Conservation (phyloP, 495 filamentous ascomycete genomes). For the Neurospora terricola region DNA sequence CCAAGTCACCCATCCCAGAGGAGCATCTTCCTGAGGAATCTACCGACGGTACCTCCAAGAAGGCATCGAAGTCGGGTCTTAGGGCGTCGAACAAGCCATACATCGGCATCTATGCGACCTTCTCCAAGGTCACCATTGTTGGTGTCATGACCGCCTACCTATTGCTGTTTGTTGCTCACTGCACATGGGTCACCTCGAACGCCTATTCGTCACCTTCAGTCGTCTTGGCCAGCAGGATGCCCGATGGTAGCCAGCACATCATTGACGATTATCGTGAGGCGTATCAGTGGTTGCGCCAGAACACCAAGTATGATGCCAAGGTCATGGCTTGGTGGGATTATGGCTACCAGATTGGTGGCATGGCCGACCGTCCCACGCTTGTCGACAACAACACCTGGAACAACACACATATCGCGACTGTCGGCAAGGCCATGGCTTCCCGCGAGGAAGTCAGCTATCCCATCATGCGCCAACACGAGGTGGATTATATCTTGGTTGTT, state of each 20-base stretch:
- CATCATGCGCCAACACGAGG: slow-evolving; percentile 95
- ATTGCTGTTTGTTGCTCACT: slow-evolving; percentile 89
- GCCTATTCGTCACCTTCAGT: slow-evolving; percentile 98
- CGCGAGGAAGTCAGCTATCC: slow-evolving; percentile 97
- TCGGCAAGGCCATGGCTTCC: slow-evolving; percentile 98
- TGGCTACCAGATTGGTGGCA: slow-evolving; percentile 98
- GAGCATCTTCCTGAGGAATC: slow-evolving; percentile 41
- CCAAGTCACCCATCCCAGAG: slow-evolving; percentile 42
- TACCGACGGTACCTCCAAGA: slow-evolving; percentile 34
- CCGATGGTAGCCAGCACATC: slow-evolving; percentile 94
- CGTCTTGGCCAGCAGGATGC: slow-evolving; percentile 81
- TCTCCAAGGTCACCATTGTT: slow-evolving; percentile 71
- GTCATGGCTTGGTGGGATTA: slow-evolving; percentile 99
- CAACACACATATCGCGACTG: slow-evolving; percentile 98
- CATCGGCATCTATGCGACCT: slow-evolving; percentile 70
- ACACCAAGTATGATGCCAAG: slow-evolving; percentile 88
- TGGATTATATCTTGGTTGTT: slow-evolving; percentile 95
- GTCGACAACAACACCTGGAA: slow-evolving; percentile 99
- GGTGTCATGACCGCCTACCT: slow-evolving; percentile 66
- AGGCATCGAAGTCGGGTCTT: slow-evolving; percentile 45
- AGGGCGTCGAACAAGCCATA: slow-evolving; percentile 62
- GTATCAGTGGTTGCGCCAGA: slow-evolving; percentile 99
- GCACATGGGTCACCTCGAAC: slow-evolving; percentile 98
- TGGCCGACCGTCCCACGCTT: slow-evolving; percentile 95
- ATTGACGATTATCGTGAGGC: slow-evolving; percentile 99